Evolutionary conservation across 768 basidiomycete genomes (phyloP).

Genomic region (Panaeolus cyanescens): DNA sequence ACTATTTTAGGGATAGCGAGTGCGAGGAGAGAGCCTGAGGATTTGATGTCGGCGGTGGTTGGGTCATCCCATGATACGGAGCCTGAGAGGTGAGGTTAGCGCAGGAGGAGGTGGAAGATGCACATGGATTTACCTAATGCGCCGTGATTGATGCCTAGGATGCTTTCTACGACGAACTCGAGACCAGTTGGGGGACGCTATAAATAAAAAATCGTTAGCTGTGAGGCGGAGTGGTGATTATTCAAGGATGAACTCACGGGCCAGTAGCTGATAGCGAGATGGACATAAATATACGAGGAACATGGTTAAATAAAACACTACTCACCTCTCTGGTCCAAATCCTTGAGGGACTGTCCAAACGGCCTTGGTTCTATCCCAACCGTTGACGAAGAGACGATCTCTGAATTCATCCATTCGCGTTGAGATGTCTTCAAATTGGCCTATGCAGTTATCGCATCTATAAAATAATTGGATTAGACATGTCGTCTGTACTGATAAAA

Average conservation of each 20-base stretch:
- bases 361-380: constrained; percentile 51
- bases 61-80: constrained; percentile 61
- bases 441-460: constrained; percentile 64
- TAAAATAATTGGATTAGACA: background rate
- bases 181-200: constrained; percentile 62
- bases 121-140: constrained; percentile 45
- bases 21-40: constrained; percentile 50
- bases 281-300: background rate
- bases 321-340: constrained; percentile 63
- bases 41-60: constrained; percentile 52
- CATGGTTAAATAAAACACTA: constrained; percentile 3
- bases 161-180: constrained; percentile 67
- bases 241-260: constrained; percentile 25
- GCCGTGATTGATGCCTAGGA: constrained; percentile 73
- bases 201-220: background rate
- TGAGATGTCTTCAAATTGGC: constrained; percentile 70
- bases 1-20: constrained; percentile 44
- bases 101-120: background rate
- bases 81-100: constrained; percentile 21
- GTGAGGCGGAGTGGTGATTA: background rate
- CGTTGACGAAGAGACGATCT: constrained; percentile 58
- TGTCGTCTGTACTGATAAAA: too few relatives aligned
- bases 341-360: constrained; percentile 84
- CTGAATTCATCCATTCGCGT: constrained; percentile 67
- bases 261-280: constrained; percentile 61